Conservation (phyloP, 495 filamentous ascomycete genomes). For the Talaromyces borbonicus region DNA sequence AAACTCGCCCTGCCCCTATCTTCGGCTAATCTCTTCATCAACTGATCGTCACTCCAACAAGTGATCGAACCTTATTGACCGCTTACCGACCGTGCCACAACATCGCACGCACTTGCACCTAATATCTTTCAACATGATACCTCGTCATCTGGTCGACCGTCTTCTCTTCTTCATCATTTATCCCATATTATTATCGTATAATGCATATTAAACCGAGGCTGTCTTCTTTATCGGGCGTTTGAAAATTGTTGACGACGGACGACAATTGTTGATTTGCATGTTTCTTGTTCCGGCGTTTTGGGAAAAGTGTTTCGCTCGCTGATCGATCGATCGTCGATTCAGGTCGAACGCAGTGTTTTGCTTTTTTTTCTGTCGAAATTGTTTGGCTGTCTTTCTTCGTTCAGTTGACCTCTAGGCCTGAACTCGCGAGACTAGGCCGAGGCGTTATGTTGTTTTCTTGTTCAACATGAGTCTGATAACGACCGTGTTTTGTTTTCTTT, state of each 20-base stretch:
- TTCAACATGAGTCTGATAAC: slow-evolving; percentile 1
- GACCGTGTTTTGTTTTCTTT: background rate
- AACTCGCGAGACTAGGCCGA: too few relatives aligned
- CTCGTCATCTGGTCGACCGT: background rate
- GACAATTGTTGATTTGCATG: slow-evolving; percentile 3
- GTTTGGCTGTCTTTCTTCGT: background rate
- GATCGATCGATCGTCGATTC: slow-evolving; percentile 11
- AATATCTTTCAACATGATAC: slow-evolving; percentile 2
- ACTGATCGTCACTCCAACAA: too few relatives aligned
- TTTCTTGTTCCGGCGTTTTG: background rate
- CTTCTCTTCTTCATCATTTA: background rate
- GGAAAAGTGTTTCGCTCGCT: slow-evolving; percentile 7
- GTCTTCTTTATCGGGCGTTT: background rate
- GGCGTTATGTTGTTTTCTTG: background rate
- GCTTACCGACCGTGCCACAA: background rate
- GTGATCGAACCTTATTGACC: background rate
- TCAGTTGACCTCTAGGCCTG: background rate
- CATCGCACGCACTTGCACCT: background rate
- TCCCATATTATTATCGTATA: slow-evolving; percentile 6
- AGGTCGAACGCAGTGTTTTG: background rate
- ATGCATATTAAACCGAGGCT: slow-evolving; percentile 3
- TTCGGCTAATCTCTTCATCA: background rate
- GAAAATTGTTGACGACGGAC: background rate
- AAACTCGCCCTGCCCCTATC: slow-evolving; percentile 5
- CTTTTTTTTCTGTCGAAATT: background rate